A percentile compares a stretch with the other conserved stretches of the same genome.
Evolutionary conservation across 1,139 yeast species (phyloP).

Genomic region (Kodamaea derodonti): DNA sequence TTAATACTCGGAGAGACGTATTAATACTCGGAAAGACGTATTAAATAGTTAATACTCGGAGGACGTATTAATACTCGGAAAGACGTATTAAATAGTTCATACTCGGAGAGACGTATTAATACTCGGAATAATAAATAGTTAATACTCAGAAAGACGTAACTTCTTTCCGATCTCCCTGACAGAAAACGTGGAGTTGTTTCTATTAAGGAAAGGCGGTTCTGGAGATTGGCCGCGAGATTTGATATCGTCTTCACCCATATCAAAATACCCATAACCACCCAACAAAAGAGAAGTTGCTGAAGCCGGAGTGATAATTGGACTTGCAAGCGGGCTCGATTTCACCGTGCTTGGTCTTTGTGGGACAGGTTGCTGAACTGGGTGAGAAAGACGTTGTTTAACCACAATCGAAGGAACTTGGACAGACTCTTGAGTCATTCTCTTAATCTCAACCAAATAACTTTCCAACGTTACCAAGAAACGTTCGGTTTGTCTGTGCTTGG

Average conservation of each 20-base stretch:
- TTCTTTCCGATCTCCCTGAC: constrained; percentile 68
- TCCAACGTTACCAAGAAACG: constrained; percentile 75
- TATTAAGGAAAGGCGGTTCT: constrained; percentile 53
- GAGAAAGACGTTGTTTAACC: neutral
- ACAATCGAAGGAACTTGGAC: neutral
- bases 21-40: too few species aligned
- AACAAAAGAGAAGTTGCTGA: constrained; percentile 45
- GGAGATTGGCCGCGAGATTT: constrained; percentile 71
- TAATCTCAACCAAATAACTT: constrained; percentile 63
- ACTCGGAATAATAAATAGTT: too few species aligned
- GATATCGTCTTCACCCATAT: constrained; percentile 66
- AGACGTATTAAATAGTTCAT: too few species aligned
- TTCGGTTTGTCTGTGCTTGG: constrained; percentile 86
- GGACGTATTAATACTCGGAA: too few species aligned
- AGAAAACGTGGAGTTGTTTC: constrained; percentile 45
- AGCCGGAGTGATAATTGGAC: constrained; percentile 3
- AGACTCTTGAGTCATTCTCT: constrained; percentile 15
- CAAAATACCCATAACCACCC: constrained; percentile 81
- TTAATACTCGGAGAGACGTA: too few species aligned
- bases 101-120: too few species aligned
- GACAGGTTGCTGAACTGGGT: neutral
- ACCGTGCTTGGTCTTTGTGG: neutral
- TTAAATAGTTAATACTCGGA: too few species aligned
- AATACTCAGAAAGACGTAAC: constrained; percentile 69
- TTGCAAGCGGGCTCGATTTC: neutral